A percentile compares a stretch with the other conserved stretches of the same genome.
phyloP scores from a whole-genome alignment of 1,284 basidiomycete species.

The Ganoderma lucidum region DNA sequence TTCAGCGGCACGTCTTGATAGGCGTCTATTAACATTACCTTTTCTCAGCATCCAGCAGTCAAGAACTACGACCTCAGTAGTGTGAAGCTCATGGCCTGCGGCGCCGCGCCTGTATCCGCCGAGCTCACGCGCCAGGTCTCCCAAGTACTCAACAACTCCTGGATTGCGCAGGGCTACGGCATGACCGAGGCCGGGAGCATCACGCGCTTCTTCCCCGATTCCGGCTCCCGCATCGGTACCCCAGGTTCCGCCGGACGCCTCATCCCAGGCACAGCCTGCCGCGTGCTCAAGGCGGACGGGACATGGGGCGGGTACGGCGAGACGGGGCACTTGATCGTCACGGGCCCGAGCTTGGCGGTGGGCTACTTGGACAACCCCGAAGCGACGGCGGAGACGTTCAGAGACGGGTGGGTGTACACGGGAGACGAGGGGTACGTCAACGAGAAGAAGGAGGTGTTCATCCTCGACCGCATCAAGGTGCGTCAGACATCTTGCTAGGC shows the following conservation, averaged over 20 bases:
- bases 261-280: conserved; percentile 46
- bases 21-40: background rate
- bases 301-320: conserved; percentile 48
- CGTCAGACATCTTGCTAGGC: background rate
- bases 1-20: background rate
- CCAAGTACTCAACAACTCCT: conserved; percentile 61
- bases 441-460: conserved; percentile 49
- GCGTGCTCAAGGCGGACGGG: conserved; percentile 51
- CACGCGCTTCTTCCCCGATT: conserved; percentile 46
- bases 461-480: conserved; percentile 57
- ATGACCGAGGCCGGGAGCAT: conserved; percentile 58
- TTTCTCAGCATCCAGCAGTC: conserved; percentile 67
- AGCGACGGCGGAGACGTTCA: conserved; percentile 53
- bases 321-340: conserved; percentile 52
- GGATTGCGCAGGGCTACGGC: conserved; percentile 69
- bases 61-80: conserved; percentile 71
- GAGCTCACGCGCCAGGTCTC: conserved; percentile 67
- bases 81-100: conserved; percentile 66
- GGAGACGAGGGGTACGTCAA: conserved; percentile 54
- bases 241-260: conserved; percentile 50
- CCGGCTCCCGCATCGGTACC: conserved; percentile 36
- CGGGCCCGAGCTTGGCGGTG: conserved; percentile 48
- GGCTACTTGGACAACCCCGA: conserved; percentile 50
- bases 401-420: conserved; percentile 54
- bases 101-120: conserved; percentile 78